Evolutionary conservation across 2,329 filamentous ascomycete species (phyloP).

Genomic region (Thelonectria olida): DNA sequence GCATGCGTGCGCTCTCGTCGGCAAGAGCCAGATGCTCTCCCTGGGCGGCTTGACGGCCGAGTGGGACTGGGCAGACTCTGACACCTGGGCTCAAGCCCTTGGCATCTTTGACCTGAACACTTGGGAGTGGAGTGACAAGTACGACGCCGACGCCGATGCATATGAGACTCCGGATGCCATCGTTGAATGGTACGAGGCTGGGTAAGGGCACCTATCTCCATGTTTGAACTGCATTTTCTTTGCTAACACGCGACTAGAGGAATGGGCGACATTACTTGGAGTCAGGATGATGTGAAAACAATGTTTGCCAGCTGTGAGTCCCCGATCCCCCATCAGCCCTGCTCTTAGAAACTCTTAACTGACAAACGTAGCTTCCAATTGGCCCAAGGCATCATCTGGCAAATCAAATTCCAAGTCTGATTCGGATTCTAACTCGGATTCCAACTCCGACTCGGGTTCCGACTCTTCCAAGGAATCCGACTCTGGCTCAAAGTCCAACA

Average conservation of each 20-base stretch:
- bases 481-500: neutral
- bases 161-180: neutral
- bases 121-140: constrained; percentile 9
- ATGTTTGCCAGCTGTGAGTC: neutral
- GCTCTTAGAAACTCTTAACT: neutral
- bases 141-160: neutral
- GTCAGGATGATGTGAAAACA: neutral
- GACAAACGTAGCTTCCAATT: neutral
- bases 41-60: constrained; percentile 1
- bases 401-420: neutral
- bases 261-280: neutral
- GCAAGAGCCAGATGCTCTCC: constrained; percentile 7
- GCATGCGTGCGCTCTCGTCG: constrained; percentile 6
- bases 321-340: neutral
- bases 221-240: neutral
- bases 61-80: constrained; percentile 5
- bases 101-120: constrained; percentile 10
- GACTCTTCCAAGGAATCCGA: neutral
- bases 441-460: neutral
- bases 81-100: constrained; percentile 8
- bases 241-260: neutral
- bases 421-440: neutral
- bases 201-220: neutral
- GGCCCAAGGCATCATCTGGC: neutral
- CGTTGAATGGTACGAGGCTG: neutral